These are phyloP conservation scores for Tuber indicum DNA, from an alignment of 495 filamentous ascomycete species.

Conservation along the genomic window DNA sequence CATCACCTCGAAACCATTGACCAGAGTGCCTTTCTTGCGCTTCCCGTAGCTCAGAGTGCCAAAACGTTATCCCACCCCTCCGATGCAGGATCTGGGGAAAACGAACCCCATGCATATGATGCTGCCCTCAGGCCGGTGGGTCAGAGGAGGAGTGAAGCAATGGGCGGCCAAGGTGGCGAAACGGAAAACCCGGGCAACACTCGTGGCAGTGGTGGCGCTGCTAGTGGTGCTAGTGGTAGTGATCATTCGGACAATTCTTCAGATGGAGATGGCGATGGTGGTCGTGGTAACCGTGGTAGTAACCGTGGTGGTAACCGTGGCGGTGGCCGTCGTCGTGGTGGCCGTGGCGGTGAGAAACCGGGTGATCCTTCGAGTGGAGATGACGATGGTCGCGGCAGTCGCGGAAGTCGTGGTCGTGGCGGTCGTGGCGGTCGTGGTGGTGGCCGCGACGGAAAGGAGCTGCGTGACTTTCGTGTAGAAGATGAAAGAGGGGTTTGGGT, in stretches of 20 bases:
- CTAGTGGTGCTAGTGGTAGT: background rate
- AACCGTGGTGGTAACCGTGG: background rate
- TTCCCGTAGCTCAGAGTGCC: background rate
- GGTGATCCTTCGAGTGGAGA: background rate
- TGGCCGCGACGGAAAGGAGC: background rate
- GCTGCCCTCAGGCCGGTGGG: background rate
- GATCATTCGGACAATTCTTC: background rate
- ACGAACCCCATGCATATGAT: background rate
- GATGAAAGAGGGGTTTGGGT: constrained; percentile 22
- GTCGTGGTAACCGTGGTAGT: background rate
- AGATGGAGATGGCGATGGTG: background rate
- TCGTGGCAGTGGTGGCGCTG: background rate
- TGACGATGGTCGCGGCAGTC: background rate
- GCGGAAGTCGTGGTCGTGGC: background rate
- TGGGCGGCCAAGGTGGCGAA: background rate
- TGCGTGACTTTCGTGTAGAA: background rate
- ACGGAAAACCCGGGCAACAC: background rate
- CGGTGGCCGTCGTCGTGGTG: background rate
- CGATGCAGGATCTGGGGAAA: background rate
- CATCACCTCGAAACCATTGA: background rate
- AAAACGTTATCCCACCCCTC: background rate
- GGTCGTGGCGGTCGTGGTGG: background rate
- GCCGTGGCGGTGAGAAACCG: background rate
- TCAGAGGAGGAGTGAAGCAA: background rate
- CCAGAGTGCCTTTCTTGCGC: background rate